Evolutionary conservation across 306 rosid genomes (phyloP).

Genomic region (Rosa rugosa): DNA sequence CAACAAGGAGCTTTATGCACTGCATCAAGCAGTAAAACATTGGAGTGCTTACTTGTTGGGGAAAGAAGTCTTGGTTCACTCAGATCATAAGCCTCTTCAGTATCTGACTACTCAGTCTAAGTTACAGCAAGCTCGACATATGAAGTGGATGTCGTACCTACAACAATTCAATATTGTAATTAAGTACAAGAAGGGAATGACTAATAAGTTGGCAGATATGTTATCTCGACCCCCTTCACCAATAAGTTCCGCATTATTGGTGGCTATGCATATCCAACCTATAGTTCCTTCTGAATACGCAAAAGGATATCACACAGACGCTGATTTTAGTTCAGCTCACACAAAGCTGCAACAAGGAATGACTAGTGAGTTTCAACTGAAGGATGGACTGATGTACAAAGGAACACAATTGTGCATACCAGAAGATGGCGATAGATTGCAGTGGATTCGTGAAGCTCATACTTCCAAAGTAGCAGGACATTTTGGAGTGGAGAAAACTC

Average conservation of each 20-base stretch:
- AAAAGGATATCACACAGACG: neutral
- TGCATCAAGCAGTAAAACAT: slow-evolving; percentile 1
- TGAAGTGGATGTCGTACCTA: slow-evolving; percentile 13
- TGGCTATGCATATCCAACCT: neutral
- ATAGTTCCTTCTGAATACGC: neutral
- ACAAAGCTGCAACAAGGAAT: neutral
- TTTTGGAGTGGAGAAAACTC: slow-evolving; percentile 7
- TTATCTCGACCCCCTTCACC: neutral
- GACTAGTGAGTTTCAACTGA: neutral
- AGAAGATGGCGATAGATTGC: neutral
- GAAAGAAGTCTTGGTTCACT: neutral
- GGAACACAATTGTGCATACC: neutral
- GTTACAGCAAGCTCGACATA: slow-evolving; percentile 7
- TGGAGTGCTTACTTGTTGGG: slow-evolving; percentile 8
- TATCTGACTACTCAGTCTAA: neutral
- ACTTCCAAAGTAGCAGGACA: slow-evolving; percentile 4
- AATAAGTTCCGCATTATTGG: neutral
- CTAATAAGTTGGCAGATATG: slow-evolving; percentile 8
- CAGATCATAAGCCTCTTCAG: neutral
- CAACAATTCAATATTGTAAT: neutral
- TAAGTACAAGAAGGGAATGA: neutral
- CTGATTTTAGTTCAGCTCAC: neutral
- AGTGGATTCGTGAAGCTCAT: slow-evolving; percentile 11
- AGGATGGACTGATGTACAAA: neutral
- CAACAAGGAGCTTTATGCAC: neutral